A percentile compares a stretch with the other conserved stretches of the same genome.
Conservation (phyloP, 257 asterid species). For the Lycium ferocissimum region DNA sequence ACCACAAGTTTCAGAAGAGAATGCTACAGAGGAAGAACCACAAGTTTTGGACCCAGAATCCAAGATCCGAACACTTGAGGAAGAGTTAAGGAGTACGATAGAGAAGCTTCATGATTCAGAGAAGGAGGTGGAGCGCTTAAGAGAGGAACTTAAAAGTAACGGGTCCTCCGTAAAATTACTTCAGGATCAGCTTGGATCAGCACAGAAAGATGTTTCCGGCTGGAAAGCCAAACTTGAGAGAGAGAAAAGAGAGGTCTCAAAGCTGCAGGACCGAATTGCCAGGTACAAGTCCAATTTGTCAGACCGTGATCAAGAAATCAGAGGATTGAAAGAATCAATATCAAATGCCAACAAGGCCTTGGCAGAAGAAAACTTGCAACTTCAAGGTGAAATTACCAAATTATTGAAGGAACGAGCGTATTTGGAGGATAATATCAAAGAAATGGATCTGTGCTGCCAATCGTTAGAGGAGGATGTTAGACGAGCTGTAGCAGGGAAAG, state of each 20-base stretch:
- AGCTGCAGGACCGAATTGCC: constrained; percentile 69
- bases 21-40: constrained; percentile 35
- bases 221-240: constrained; percentile 67
- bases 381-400: constrained; percentile 62
- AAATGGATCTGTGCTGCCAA: constrained; percentile 73
- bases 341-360: constrained; percentile 81
- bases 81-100: constrained; percentile 50
- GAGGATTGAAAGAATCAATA: constrained; percentile 71
- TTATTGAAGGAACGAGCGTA: constrained; percentile 58
- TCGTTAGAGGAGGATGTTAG: constrained; percentile 73
- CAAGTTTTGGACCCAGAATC: constrained; percentile 40
- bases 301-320: constrained; percentile 84
- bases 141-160: constrained; percentile 54
- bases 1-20: constrained; percentile 34
- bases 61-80: constrained; percentile 52
- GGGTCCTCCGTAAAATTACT: constrained; percentile 44
- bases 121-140: constrained; percentile 55
- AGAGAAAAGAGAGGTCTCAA: constrained; percentile 70
- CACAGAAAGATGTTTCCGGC: constrained; percentile 56
- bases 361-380: constrained; percentile 74
- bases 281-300: constrained; percentile 76
- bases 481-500: constrained; percentile 60
- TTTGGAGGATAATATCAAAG: constrained; percentile 74
- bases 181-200: constrained; percentile 65
- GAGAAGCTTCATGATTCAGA: constrained; percentile 63